phyloP scores from a whole-genome alignment of 495 filamentous ascomycete species.

The Parmelia sp. region DNA sequence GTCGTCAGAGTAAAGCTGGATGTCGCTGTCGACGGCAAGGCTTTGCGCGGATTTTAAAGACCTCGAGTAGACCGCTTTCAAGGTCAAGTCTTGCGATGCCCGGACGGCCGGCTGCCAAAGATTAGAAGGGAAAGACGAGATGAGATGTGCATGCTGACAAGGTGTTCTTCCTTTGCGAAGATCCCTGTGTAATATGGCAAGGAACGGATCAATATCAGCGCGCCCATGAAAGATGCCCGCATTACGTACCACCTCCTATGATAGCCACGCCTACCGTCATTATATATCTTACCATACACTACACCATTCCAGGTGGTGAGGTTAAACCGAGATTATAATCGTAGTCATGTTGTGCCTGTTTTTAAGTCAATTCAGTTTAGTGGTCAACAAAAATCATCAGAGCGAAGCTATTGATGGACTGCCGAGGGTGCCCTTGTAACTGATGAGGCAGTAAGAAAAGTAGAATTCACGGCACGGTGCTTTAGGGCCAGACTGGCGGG shows the following conservation, averaged over 20 bases:
- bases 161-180: conserved; percentile 42
- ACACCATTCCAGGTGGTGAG: not conserved
- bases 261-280: conserved; percentile 25
- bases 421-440: no score
- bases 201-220: not conserved
- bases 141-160: conserved; percentile 26
- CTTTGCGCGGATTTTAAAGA: conserved; percentile 20
- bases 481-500: no score
- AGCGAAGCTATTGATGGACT: not conserved
- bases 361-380: not conserved
- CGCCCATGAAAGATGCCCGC: conserved; percentile 1
- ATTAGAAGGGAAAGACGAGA: not conserved
- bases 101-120: conserved; percentile 19
- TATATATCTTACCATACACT: not conserved
- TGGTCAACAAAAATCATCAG: not conserved
- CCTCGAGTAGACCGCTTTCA: conserved; percentile 30
- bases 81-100: conserved; percentile 15
- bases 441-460: no score
- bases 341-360: not conserved
- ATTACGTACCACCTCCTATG: conserved; percentile 18
- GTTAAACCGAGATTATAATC: not conserved
- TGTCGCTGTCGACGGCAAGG: conserved; percentile 5
- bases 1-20: conserved; percentile 26
- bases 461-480: no score
- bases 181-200: conserved; percentile 27